Base-by-base conservation (phyloP, 164 flowering plant species). In the Vitis cinerea region DNA sequence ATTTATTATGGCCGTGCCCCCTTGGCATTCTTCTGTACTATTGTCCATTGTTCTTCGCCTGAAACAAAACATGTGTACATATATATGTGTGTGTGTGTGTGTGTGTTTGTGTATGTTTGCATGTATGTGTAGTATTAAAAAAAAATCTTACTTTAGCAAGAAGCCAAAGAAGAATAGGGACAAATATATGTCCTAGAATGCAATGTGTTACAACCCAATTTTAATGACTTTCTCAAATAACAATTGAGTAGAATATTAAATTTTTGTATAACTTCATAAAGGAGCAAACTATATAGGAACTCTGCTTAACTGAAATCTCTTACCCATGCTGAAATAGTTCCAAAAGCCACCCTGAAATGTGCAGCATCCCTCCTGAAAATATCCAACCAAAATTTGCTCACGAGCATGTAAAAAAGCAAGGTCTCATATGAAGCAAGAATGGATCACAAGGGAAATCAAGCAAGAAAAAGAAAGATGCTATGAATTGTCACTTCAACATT, bases 271-370 rank as follows among this genome's bases (percentile, higher is more conserved):
- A 23, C 27, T 23, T 23, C 27, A 23, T 23, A 23, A 23, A 23
- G 27, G 27, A 23, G 27, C 2, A 23, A 23, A 11, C 7, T 44
- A n/a, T 16, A 62, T 9, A 15, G 47, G 3, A 50, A 52, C 58
- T 48, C 48, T 30, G 44, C 44, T 31, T 19, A 11, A 61, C n/a
- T 52, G 44, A 55, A n/a, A 80, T 15, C 58, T 71, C 88, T 75
- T 83, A 94, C 97, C 99, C 95, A 94, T 85, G 80, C 97, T 94
- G 79, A 92, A 94, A 85, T 94, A 94, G 79, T 94, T 94, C 97
- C 97, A 94, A 68, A 94, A 94, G 75, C 99, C 99, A 55, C 99
- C 99, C 66, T 92, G 95, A 78, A 77, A 94, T 59, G 97, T 89
- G 67, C 86, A 84, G 64, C 71, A 86, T 57, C 97, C 97, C 64